Conservation (phyloP, 2,329 filamentous ascomycete genomes). For the Penicillium sp. region DNA sequence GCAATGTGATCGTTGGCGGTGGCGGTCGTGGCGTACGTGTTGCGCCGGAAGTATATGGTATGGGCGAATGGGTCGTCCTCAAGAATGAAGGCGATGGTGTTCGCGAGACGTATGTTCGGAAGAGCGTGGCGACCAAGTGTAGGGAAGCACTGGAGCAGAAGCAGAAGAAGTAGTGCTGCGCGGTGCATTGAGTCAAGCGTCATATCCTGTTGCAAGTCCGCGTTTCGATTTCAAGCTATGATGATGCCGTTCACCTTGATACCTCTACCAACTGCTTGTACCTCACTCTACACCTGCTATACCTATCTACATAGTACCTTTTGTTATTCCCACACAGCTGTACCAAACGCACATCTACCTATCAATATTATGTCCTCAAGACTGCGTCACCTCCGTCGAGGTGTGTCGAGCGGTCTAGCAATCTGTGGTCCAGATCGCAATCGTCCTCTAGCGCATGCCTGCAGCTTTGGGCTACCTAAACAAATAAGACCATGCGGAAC, state of each 20-base stretch:
- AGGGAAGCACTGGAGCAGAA: constrained; percentile 26
- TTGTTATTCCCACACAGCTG: not conserved
- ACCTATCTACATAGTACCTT: not conserved
- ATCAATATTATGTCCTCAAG: not conserved
- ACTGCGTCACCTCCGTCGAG: not conserved
- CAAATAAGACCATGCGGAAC: constrained; percentile 1
- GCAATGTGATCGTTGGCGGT: constrained; percentile 78
- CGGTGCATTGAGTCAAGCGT: not conserved
- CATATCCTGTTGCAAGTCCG: not conserved
- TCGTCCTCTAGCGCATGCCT: constrained; percentile 5
- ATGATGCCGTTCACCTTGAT: not conserved
- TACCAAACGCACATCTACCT: not conserved
- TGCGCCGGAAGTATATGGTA: constrained; percentile 66
- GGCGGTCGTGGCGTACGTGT: constrained; percentile 69
- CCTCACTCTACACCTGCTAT: not conserved
- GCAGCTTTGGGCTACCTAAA: constrained; percentile 2
- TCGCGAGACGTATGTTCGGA: constrained; percentile 67
- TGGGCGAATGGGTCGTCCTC: constrained; percentile 72
- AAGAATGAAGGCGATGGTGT: constrained; percentile 67
- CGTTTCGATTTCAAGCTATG: not conserved
- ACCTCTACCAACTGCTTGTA: not conserved
- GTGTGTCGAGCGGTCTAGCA: constrained; percentile 17
- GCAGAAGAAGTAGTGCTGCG: constrained; percentile 4
- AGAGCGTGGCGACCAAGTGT: constrained; percentile 38
- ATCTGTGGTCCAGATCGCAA: constrained; percentile 13